phyloP scores from a whole-genome alignment of 2,329 filamentous ascomycete genomes.

The Fusarium buxicola region DNA sequence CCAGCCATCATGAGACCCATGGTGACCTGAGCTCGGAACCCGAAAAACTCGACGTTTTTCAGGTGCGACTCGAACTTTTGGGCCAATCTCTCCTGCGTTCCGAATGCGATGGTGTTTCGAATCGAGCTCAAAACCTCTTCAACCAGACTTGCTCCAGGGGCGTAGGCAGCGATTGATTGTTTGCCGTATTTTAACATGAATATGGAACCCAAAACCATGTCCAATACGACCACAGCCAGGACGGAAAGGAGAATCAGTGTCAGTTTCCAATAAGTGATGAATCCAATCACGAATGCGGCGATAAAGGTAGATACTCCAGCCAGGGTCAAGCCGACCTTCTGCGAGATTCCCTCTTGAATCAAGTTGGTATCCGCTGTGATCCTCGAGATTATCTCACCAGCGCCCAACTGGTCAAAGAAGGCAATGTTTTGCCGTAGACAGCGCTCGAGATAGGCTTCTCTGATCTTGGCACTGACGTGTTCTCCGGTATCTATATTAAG shows the following conservation, averaged over 20 bases:
- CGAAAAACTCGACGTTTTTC: conserved; percentile 77
- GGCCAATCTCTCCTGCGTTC: conserved; percentile 92
- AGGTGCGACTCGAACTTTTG: conserved; percentile 85
- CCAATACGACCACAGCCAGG: conserved; percentile 83
- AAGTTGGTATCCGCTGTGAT: conserved; percentile 95
- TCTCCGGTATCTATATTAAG: conserved; percentile 34
- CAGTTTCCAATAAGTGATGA: conserved; percentile 92
- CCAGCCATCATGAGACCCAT: conserved; percentile 83
- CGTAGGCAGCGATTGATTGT: conserved; percentile 81
- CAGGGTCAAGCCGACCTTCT: conserved; percentile 85
- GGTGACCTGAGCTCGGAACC: conserved; percentile 78
- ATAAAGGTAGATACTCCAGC: conserved; percentile 84
- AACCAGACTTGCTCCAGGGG: conserved; percentile 85
- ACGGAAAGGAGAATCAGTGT: conserved; percentile 89
- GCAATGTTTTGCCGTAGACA: conserved; percentile 91
- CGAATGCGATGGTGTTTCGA: conserved; percentile 91
- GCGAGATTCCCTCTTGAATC: conserved; percentile 92
- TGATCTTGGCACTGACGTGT: conserved; percentile 53
- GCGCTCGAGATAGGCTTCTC: conserved; percentile 76
- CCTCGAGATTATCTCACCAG: conserved; percentile 93
- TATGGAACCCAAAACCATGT: conserved; percentile 78
- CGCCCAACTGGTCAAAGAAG: conserved; percentile 92
- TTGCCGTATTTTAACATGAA: conserved; percentile 88
- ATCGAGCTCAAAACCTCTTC: conserved; percentile 96
- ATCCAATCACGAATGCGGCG: conserved; percentile 90